These are phyloP conservation scores for Tilletiopsis washingtonensis DNA, from an alignment of 1,284 basidiomycete genomes.

Conservation along the genomic window DNA sequence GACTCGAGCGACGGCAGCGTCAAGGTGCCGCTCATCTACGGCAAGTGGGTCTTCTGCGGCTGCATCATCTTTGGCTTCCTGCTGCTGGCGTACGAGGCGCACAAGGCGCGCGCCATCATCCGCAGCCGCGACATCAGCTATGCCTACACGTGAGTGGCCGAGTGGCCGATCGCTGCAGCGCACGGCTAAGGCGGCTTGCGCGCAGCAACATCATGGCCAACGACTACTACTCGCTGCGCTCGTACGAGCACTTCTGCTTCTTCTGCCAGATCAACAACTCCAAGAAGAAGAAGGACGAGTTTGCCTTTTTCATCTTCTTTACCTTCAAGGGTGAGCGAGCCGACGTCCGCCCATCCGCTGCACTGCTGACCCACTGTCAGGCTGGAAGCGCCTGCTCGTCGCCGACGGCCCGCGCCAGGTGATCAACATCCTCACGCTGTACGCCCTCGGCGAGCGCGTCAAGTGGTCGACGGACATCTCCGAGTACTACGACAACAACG, in stretches of 20 bases:
- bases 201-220: slow-evolving; percentile 90
- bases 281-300: slow-evolving; percentile 90
- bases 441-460: slow-evolving; percentile 77
- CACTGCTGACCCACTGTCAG: background rate
- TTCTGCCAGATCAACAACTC: slow-evolving; percentile 93
- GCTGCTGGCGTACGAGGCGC: slow-evolving; percentile 79
- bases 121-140: slow-evolving; percentile 82
- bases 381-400: slow-evolving; percentile 87
- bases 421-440: slow-evolving; percentile 89
- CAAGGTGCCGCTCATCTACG: slow-evolving; percentile 76
- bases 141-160: slow-evolving; percentile 21
- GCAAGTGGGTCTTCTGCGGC: slow-evolving; percentile 92
- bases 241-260: slow-evolving; percentile 95
- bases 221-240: slow-evolving; percentile 59
- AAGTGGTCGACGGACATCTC: slow-evolving; percentile 61
- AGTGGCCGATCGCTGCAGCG: background rate
- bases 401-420: slow-evolving; percentile 96
- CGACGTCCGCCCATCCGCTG: background rate
- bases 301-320: slow-evolving; percentile 99
- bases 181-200: slow-evolving; percentile 49
- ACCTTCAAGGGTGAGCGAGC: slow-evolving; percentile 72
- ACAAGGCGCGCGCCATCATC: slow-evolving; percentile 87
- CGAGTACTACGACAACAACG: slow-evolving; percentile 52
- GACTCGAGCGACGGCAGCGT: slow-evolving; percentile 62
- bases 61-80: slow-evolving; percentile 97